Percentiles rank a stretch among this genome's conserved stretches.
phyloP scores from a whole-genome alignment of 768 basidiomycete genomes.

The Pilatotrama ljubarskyi region DNA sequence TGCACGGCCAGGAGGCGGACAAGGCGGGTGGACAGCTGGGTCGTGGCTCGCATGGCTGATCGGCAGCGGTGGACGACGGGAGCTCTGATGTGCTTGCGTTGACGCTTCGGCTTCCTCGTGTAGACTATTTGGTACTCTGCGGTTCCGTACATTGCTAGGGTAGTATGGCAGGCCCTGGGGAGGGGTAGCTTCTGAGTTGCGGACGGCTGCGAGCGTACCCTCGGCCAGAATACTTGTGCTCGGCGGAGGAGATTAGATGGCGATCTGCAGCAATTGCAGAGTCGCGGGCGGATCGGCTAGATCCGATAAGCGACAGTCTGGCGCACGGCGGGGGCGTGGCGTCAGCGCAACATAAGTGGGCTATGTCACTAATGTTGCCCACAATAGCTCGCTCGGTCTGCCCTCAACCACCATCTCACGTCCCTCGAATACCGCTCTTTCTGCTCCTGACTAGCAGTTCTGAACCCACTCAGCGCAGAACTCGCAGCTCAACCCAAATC shows the following conservation, averaged over 20 bases:
- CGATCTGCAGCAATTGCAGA: neutral
- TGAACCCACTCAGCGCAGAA: neutral
- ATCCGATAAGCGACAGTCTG: conserved; percentile 24
- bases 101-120: neutral
- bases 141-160: neutral
- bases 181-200: conserved; percentile 12
- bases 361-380: conserved; percentile 20
- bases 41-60: conserved; percentile 70
- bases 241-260: neutral
- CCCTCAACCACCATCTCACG: conserved; percentile 17
- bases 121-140: neutral
- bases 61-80: conserved; percentile 46
- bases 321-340: conserved; percentile 32
- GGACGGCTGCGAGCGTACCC: neutral
- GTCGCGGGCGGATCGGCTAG: conserved; percentile 21
- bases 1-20: conserved; percentile 58
- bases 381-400: conserved; percentile 20
- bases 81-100: conserved; percentile 35
- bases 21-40: conserved; percentile 49
- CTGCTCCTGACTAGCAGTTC: neutral
- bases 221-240: no score
- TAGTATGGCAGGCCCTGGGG: neutral
- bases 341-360: conserved; percentile 19
- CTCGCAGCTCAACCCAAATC: neutral
- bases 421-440: neutral